Conservation (phyloP, 2,329 filamentous ascomycete species). For the Magnaporthales sp. region DNA sequence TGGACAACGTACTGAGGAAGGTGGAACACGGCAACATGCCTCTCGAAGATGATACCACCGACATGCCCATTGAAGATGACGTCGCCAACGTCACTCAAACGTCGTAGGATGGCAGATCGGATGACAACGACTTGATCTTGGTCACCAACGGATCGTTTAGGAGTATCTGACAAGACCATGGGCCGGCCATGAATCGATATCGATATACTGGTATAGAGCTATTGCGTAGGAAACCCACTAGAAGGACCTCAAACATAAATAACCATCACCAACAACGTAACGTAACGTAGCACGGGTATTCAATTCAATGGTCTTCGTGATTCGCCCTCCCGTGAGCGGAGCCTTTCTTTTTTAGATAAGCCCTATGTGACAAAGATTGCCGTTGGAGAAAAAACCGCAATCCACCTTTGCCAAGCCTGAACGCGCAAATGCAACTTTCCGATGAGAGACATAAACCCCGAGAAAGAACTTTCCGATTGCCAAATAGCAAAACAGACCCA, state of each 20-base stretch:
- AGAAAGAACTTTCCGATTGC: constrained; percentile 17
- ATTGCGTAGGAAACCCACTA: neutral
- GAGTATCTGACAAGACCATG: accelerated
- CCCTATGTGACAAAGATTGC: constrained; percentile 34
- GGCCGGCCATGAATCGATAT: neutral
- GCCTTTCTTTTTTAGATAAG: constrained; percentile 23
- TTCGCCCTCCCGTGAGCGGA: constrained; percentile 23
- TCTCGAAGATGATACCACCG: neutral
- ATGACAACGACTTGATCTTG: neutral
- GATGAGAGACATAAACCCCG: constrained; percentile 19
- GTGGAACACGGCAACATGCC: neutral
- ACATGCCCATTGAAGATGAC: neutral
- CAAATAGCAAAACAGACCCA: constrained; percentile 4
- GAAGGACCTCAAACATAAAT: neutral
- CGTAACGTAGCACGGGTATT: neutral
- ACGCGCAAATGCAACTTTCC: constrained; percentile 34
- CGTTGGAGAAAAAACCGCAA: constrained; percentile 25
- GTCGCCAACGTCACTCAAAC: neutral
- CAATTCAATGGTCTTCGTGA: constrained; percentile 4
- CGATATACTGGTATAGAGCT: neutral
- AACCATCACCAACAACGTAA: neutral
- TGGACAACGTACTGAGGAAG: neutral
- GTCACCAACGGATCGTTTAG: neutral
- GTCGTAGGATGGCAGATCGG: neutral
- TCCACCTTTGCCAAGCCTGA: constrained; percentile 24